Evolutionary conservation across 2,329 filamentous ascomycete genomes (phyloP), one percentile per base, ranked within the genome.

Genomic region (Pseudogymnoascus sp.): DNA sequence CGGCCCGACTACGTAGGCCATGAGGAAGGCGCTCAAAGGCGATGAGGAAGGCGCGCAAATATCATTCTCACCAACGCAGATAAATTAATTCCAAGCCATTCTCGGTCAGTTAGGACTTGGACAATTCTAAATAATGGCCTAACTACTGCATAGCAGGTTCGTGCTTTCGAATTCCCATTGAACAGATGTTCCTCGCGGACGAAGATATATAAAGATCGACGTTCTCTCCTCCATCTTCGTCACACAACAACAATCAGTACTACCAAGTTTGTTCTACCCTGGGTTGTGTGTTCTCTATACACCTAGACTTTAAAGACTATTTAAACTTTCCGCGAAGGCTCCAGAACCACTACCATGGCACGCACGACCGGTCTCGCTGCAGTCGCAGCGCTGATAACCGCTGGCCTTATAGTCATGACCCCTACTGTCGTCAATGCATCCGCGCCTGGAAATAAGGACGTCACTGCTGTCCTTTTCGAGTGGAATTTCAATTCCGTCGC

Each of bases 401-500:
- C 43, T 11, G 43, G 43, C 43, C 22, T 50, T 25, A 15, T 50
- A 4, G 25, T 50, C 25, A 15, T 50, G 43, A 6, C 43, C 22
- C 22, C 43, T 50, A 22, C 43, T 50, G 43, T 30, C 14, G 43
- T 50, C 22, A 50, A 50, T 50, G 43, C 43, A 22, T 50, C 43
- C 14, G 22, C 43, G 25, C 43, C 43, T 15, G 43, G 43, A 20
- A 50, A 14, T 22, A 50, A 30, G 22, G 43, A 50, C 4, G 43
- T 50, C 25, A 50, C 43, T 50, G 43, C 43, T 11, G 43, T 50
- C 22, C 43, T 50, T 50, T 50, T 50, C 25, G 43, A 50, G 43
- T 50, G 43, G 43, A 50, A 50, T 14, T 50, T 50, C n/a, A 50
- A 50, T 14, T 50, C 43, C n/a, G n/a, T 50, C 25, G 43, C 43